A percentile compares a stretch with the other conserved stretches of the same genome.
phyloP scores from a whole-genome alignment of 2,329 filamentous ascomycete species.

The Septoria linicola region DNA sequence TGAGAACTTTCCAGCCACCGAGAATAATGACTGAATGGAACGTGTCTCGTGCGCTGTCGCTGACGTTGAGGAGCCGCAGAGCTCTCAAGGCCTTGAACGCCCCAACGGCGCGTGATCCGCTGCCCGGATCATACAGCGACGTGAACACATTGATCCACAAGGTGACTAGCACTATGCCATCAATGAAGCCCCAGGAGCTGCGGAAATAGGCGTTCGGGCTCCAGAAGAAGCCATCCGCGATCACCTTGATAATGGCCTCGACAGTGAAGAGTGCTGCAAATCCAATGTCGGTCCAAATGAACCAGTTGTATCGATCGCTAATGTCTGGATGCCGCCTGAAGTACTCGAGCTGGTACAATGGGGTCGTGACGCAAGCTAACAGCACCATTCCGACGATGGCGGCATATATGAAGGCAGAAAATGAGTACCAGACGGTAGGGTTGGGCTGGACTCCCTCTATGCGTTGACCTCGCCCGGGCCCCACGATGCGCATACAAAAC shows the following conservation, averaged over 20 bases:
- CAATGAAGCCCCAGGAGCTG: constrained; percentile 95
- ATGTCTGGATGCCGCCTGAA: constrained; percentile 46
- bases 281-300: constrained; percentile 86
- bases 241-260: constrained; percentile 86
- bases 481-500: constrained; percentile 84
- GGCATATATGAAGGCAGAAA: constrained; percentile 90
- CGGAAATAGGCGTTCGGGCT: constrained; percentile 97
- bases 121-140: constrained; percentile 75
- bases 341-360: constrained; percentile 88
- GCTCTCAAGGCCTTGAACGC: constrained; percentile 97
- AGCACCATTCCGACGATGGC: constrained; percentile 98
- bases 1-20: constrained; percentile 90
- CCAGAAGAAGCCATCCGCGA: constrained; percentile 94
- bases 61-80: constrained; percentile 87
- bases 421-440: constrained; percentile 84
- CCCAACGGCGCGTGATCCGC: constrained; percentile 84
- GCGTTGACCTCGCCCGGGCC: constrained; percentile 80
- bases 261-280: constrained; percentile 84
- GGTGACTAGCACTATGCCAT: constrained; percentile 84
- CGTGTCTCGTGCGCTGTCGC: constrained; percentile 90
- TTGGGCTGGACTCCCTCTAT: constrained; percentile 89
- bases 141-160: constrained; percentile 94
- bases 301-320: constrained; percentile 73
- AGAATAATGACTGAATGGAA: constrained; percentile 96
- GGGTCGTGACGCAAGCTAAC: constrained; percentile 89